These are phyloP conservation scores for Aurantiochytrium sp. DNA, from an alignment of 108 stramenopile species.

Conservation along the genomic window DNA sequence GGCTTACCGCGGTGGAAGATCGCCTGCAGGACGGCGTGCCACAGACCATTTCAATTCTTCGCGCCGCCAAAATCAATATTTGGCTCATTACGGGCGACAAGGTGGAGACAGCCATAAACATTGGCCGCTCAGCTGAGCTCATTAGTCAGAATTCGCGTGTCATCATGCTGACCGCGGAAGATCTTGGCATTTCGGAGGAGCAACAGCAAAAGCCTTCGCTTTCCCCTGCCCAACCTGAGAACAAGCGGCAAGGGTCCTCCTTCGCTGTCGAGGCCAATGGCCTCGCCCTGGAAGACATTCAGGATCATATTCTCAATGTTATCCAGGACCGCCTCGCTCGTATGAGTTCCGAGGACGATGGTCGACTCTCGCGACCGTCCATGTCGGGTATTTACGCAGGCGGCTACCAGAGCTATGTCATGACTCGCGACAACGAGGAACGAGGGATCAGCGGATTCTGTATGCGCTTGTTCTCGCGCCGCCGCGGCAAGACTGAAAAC, in stretches of 20 bases:
- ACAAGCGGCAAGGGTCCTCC: too few species aligned
- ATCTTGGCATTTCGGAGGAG: background rate
- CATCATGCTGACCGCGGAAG: background rate
- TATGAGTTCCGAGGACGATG: too few species aligned
- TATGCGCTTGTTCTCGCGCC: background rate
- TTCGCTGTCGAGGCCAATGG: too few species aligned
- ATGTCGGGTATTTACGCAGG: background rate
- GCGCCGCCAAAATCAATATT: conserved; percentile 82
- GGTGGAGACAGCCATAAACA: conserved; percentile 96
- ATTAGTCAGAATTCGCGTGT: conserved; percentile 26
- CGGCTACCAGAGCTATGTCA: background rate
- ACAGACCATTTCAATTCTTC: conserved; percentile 79
- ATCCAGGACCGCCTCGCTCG: background rate
- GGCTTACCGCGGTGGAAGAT: conserved; percentile 96
- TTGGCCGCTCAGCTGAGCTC: conserved; percentile 85
- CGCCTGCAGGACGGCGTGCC: conserved; percentile 92
- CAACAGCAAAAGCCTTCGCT: background rate
- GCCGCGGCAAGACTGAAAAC: background rate
- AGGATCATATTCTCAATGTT: background rate
- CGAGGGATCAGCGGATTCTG: background rate
- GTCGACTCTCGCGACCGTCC: too few species aligned
- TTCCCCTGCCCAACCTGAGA: too few species aligned
- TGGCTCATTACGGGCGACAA: conserved; percentile 99
- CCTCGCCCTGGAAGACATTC: background rate
- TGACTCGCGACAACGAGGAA: background rate